Base-by-base conservation (phyloP, 441 rosid genomes). In the Populus tomentosa region DNA sequence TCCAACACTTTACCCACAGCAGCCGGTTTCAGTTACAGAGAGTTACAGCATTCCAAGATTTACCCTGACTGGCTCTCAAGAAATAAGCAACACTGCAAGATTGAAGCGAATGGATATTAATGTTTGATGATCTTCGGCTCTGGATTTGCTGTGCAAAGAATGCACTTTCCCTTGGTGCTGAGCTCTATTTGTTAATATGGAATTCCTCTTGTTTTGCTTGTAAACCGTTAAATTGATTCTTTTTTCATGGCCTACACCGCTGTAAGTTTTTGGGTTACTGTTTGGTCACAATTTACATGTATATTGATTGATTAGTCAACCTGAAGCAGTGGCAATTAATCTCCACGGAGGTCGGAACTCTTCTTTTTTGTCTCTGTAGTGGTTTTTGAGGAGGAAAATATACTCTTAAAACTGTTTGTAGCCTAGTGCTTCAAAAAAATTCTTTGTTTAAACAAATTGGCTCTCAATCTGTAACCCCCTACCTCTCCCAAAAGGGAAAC, bases 1-100 rank as follows among this genome's bases (percentile, higher is more conserved):
- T 82, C 98, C 98, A 35, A 96, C 95, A 1, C 92, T 94, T 23
- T 92, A 91, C 80, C 98, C 99, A 62, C 99, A 96, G 84, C 98
- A 90, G 75, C 99, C 97, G 0, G 94, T 96, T 73, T 84, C 86
- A 2, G 90, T 85, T 28, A 82, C 90, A 1, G 95, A 91, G 78
- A 89, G 82, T 79, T 91, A 92, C 77, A 84, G 84, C 84, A 82
- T 88, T 67, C 96, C 98, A 0, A 91, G 98, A 88, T 94, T 88
- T 84, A 84, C 92, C 50, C 79, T 85, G 30, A 65, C 80, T 5
- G 85, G 88, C 72, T 85, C 91, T 67, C 86, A 82, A 56, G 98
- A 92, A 74, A 32, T 86, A 72, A 87, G 78, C 82, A 84, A 82
- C 88, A 86, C 76, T 67, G 84, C 88, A 18, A 80, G 95, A 79